Conservation (phyloP, 2,329 filamentous ascomycete genomes). For the Pseudocercospora crystallina region DNA sequence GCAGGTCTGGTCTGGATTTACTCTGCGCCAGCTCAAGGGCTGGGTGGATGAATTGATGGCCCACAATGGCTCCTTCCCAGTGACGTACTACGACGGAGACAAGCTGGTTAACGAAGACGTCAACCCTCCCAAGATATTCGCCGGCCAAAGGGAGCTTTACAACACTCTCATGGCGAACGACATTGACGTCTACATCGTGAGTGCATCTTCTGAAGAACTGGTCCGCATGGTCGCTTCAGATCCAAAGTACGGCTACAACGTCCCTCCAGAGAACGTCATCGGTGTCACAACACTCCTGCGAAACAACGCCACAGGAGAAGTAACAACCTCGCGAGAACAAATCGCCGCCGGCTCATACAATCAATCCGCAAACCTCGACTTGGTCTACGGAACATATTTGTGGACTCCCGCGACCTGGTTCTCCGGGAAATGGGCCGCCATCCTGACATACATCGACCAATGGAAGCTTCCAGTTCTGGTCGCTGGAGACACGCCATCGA, state of each 20-base stretch:
- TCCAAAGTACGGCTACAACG: conserved; percentile 49
- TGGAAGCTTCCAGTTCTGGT: conserved; percentile 47
- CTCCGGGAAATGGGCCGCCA: conserved; percentile 46
- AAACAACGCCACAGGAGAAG: conserved; percentile 30
- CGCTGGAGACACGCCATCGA: conserved; percentile 46
- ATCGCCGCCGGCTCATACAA: conserved; percentile 41
- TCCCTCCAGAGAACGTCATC: conserved; percentile 46
- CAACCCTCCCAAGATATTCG: conserved; percentile 40
- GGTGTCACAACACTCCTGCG: conserved; percentile 44
- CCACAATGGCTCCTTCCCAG: conserved; percentile 39
- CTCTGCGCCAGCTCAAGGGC: conserved; percentile 48
- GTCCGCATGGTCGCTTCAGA: conserved; percentile 50
- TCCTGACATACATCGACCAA: conserved; percentile 38
- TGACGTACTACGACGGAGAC: conserved; percentile 41
- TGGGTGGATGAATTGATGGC: conserved; percentile 52
- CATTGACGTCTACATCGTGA: conserved; percentile 47
- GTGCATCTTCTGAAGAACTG: conserved; percentile 46
- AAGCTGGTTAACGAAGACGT: conserved; percentile 33
- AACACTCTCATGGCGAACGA: conserved; percentile 45
- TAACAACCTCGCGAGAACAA: conserved; percentile 43
- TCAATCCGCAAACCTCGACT: conserved; percentile 40
- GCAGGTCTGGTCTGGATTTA: conserved; percentile 44
- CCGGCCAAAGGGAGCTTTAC: conserved; percentile 47
- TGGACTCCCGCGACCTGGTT: conserved; percentile 48
- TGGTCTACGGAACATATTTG: conserved; percentile 44